A percentile compares a stretch with the other conserved stretches of the same genome.
Conservation (phyloP, 2,329 filamentous ascomycete genomes). For the Cladophialophora carrionii region DNA sequence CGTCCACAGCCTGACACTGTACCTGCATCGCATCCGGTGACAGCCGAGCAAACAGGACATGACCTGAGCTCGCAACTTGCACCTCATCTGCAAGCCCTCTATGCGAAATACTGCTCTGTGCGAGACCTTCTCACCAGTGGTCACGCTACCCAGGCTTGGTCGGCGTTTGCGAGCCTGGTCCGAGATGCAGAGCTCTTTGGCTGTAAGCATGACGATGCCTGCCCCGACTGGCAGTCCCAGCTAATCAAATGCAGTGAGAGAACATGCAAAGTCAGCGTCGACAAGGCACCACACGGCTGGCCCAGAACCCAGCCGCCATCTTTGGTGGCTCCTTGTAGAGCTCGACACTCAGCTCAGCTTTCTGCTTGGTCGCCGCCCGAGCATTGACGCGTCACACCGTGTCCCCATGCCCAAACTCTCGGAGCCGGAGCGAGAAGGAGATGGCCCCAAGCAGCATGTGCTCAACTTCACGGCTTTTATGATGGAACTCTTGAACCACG, state of each 20-base stretch:
- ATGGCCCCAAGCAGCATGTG: constrained; percentile 7
- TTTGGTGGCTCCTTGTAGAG: constrained; percentile 33
- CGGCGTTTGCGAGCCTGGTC: constrained; percentile 23
- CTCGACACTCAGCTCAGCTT: constrained; percentile 32
- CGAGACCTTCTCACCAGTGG: constrained; percentile 25
- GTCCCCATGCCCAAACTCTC: constrained; percentile 15
- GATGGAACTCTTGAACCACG: constrained; percentile 19
- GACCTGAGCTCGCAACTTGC: not conserved
- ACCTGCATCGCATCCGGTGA: not conserved
- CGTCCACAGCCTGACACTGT: not conserved
- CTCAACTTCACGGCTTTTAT: constrained; percentile 26
- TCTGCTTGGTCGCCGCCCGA: constrained; percentile 29
- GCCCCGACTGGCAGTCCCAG: not conserved
- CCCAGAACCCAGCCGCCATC: constrained; percentile 23
- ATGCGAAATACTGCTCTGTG: constrained; percentile 21
- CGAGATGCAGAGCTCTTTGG: constrained; percentile 28
- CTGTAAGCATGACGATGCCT: constrained; percentile 19
- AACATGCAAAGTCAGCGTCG: not conserved
- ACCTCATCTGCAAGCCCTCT: constrained; percentile 17
- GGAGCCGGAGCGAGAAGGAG: constrained; percentile 12
- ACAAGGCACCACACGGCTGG: not conserved
- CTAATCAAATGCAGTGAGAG: not conserved
- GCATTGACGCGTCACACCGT: constrained; percentile 16
- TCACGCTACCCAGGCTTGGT: constrained; percentile 29
- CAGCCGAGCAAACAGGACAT: not conserved